A percentile compares a stretch with the other conserved stretches of the same genome.
Evolutionary conservation across 768 basidiomycete genomes (phyloP).

Genomic region (Mycena vulgaris): DNA sequence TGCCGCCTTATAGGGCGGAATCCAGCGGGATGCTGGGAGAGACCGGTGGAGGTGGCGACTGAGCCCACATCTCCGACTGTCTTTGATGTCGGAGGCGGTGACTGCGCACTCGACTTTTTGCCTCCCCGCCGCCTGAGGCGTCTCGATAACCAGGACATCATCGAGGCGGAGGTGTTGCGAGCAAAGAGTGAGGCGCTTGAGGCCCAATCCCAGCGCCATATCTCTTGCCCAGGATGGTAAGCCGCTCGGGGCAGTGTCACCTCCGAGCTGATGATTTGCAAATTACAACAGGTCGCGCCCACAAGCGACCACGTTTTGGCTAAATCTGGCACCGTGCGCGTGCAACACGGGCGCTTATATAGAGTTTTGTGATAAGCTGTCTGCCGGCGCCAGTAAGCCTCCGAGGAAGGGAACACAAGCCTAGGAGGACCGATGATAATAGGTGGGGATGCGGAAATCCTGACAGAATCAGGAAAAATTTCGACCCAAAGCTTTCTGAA

Average conservation of each 20-base stretch:
- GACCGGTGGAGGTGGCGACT: slow-evolving; percentile 5
- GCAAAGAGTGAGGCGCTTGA: slow-evolving; percentile 15
- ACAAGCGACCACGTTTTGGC: background rate
- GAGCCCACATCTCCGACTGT: background rate
- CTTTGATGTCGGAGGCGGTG: background rate
- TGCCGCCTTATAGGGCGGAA: slow-evolving; percentile 19
- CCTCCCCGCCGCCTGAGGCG: slow-evolving; percentile 32
- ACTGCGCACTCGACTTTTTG: slow-evolving; percentile 15
- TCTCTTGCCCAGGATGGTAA: background rate
- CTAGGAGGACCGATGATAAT: too few relatives aligned
- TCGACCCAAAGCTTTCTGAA: too few relatives aligned
- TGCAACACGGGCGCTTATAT: slow-evolving; percentile 4
- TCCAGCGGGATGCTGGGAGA: slow-evolving; percentile 18
- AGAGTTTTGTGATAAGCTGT: background rate
- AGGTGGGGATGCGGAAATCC: too few relatives aligned
- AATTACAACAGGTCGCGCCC: too few relatives aligned
- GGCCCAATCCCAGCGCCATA: slow-evolving; percentile 1
- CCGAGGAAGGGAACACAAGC: background rate
- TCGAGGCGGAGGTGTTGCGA: slow-evolving; percentile 28
- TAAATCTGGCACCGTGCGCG: background rate
- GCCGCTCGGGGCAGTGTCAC: slow-evolving; percentile 13
- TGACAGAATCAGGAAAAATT: too few relatives aligned
- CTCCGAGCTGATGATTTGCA: slow-evolving; percentile 28
- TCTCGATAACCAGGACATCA: slow-evolving; percentile 35
- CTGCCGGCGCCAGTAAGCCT: background rate